phyloP scores from a whole-genome alignment of 1,139 yeast genomes.

The Saccharomycopsis phalli region DNA sequence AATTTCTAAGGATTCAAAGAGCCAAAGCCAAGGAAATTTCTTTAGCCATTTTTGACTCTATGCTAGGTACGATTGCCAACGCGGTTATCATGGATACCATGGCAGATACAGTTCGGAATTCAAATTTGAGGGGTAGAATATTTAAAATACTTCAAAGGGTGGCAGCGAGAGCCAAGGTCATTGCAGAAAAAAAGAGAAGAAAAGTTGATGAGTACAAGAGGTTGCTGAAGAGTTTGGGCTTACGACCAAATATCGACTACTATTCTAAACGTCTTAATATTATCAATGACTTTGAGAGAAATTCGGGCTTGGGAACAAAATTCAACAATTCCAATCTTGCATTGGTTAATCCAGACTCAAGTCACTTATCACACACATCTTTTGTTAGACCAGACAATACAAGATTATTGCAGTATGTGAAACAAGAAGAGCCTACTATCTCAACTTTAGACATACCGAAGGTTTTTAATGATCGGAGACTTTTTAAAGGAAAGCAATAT shows the following conservation, averaged over 20 bases:
- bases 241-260: slow-evolving; percentile 9
- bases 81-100: slow-evolving; percentile 34
- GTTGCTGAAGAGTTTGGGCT: slow-evolving; percentile 29
- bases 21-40: slow-evolving; percentile 34
- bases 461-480: not conserved
- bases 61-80: slow-evolving; percentile 47
- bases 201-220: slow-evolving; percentile 36
- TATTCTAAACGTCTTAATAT: slow-evolving; percentile 10
- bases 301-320: not conserved
- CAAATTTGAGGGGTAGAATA: slow-evolving; percentile 26
- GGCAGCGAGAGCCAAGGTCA: slow-evolving; percentile 27
- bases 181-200: slow-evolving; percentile 29
- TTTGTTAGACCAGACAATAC: not conserved
- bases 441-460: not conserved
- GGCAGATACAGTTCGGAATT: slow-evolving; percentile 32
- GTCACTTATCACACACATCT: not conserved
- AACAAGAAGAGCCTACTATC: not conserved
- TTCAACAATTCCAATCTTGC: too few relatives aligned
- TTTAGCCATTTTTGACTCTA: slow-evolving; percentile 46
- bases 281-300: slow-evolving; percentile 7
- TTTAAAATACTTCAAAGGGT: slow-evolving; percentile 26
- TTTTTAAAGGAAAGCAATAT: not conserved
- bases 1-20: slow-evolving; percentile 20
- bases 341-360: not conserved
- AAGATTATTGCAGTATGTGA: not conserved